phyloP scores from a whole-genome alignment of 164 flowering plant species.

The Tinospora cordifolia region DNA sequence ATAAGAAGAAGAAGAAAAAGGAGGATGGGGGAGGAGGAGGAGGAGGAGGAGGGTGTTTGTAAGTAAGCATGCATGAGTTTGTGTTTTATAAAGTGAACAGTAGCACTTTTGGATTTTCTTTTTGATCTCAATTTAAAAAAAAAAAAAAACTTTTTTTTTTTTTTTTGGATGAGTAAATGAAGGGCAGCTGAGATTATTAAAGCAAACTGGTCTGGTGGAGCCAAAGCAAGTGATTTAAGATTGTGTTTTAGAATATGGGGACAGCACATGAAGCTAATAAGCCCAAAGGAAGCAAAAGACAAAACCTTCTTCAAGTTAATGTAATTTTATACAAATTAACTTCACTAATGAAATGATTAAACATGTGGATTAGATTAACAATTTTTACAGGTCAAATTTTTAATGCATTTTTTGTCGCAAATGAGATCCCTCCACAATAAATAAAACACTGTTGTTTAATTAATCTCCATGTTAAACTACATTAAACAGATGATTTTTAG shows the following conservation, averaged over 20 bases:
- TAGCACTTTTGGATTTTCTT: slow-evolving; percentile 14
- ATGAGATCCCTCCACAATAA: not conserved
- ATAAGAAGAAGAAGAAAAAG: no score
- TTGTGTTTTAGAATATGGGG: slow-evolving; percentile 29
- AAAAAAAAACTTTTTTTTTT: slow-evolving; percentile 6
- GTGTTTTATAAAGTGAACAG: slow-evolving; percentile 30
- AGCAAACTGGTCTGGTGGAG: slow-evolving; percentile 41
- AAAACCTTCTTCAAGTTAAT: not conserved
- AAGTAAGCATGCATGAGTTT: slow-evolving; percentile 20
- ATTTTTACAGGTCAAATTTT: not conserved
- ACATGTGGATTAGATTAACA: not conserved
- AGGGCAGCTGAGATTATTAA: slow-evolving; percentile 37
- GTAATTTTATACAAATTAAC: not conserved
- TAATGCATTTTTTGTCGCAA: not conserved
- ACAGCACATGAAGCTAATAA: slow-evolving; percentile 60
- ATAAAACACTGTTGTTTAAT: not conserved
- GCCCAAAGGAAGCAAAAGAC: slow-evolving; percentile 19
- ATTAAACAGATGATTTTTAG: not conserved
- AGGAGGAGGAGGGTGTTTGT: not conserved
- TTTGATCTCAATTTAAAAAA: no score
- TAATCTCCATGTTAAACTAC: not conserved
- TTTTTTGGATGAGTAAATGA: slow-evolving; percentile 13
- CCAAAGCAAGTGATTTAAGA: slow-evolving; percentile 35
- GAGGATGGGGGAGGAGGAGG: no score
- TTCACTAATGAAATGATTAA: not conserved